Evolutionary conservation across 495 filamentous ascomycete genomes (phyloP).

Genomic region (Podospora didyma): DNA sequence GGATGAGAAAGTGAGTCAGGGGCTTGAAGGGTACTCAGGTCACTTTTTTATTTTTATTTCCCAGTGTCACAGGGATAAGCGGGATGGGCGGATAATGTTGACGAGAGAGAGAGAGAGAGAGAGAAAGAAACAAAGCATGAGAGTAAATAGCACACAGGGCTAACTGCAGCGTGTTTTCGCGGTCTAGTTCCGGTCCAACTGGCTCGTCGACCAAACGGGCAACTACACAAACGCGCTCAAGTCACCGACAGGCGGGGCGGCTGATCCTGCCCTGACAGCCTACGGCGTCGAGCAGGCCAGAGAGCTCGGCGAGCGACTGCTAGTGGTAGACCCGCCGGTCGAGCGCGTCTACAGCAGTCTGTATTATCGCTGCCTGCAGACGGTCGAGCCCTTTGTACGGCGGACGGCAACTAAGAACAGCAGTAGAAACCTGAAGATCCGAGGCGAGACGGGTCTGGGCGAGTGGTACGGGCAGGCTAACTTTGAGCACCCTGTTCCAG

Average conservation of each 20-base stretch:
- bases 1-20: too few relatives aligned
- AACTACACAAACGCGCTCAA: constrained; percentile 63
- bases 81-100: not conserved
- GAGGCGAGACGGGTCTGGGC: constrained; percentile 71
- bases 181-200: constrained; percentile 79
- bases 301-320: constrained; percentile 66
- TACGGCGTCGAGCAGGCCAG: constrained; percentile 82
- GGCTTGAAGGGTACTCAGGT: too few relatives aligned
- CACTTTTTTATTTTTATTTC: not conserved
- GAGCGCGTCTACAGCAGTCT: constrained; percentile 79
- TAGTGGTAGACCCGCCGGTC: constrained; percentile 57
- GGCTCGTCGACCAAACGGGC: constrained; percentile 79
- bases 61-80: too few relatives aligned
- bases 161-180: not conserved
- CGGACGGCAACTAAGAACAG: constrained; percentile 35
- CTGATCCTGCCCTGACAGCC: constrained; percentile 81
- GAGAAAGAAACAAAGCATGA: not conserved
- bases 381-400: constrained; percentile 67
- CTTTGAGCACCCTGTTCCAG: constrained; percentile 82
- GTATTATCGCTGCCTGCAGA: constrained; percentile 92
- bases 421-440: constrained; percentile 34
- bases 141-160: constrained; percentile 1
- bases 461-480: constrained; percentile 85
- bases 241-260: constrained; percentile 78
- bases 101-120: not conserved